Percentiles rank a stretch among this genome's conserved stretches.
phyloP scores from a whole-genome alignment of 2,329 filamentous ascomycete species.

The Clonostachys chloroleuca region DNA sequence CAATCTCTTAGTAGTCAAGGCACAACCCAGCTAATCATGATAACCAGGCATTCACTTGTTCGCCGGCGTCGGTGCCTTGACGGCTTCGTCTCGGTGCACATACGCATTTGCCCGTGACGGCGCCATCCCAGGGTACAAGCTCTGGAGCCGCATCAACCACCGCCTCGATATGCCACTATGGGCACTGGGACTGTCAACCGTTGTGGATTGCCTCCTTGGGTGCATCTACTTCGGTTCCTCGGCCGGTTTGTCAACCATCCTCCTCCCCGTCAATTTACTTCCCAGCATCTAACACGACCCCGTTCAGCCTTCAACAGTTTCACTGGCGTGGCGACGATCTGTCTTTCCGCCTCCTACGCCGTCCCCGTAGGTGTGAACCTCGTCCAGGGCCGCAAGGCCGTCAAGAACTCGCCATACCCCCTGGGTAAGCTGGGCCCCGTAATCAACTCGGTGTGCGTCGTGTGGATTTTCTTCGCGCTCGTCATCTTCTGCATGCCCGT shows the following conservation, averaged over 20 bases:
- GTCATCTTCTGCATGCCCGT: slow-evolving; percentile 75
- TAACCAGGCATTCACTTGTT: slow-evolving; percentile 62
- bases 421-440: slow-evolving; percentile 64
- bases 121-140: slow-evolving; percentile 63
- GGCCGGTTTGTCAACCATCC: slow-evolving; percentile 24
- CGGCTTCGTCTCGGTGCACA: slow-evolving; percentile 69
- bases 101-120: slow-evolving; percentile 75
- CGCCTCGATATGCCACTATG: slow-evolving; percentile 65
- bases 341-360: slow-evolving; percentile 70
- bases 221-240: slow-evolving; percentile 76
- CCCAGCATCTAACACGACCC: too few species aligned
- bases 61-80: slow-evolving; percentile 70
- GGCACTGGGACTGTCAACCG: slow-evolving; percentile 63
- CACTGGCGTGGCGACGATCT: slow-evolving; percentile 76
- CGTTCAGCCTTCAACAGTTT: slow-evolving; percentile 67
- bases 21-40: too few species aligned
- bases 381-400: slow-evolving; percentile 58
- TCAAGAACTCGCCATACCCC: slow-evolving; percentile 63
- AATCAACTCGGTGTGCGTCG: slow-evolving; percentile 65
- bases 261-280: too few species aligned
- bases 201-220: slow-evolving; percentile 66
- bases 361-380: slow-evolving; percentile 71
- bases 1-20: too few species aligned
- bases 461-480: slow-evolving; percentile 67
- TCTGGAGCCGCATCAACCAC: slow-evolving; percentile 64